Evolutionary conservation across 345 rosid genomes (phyloP), one percentile per base, ranked within the genome.

Genomic region (Odontarrhena argentea): DNA sequence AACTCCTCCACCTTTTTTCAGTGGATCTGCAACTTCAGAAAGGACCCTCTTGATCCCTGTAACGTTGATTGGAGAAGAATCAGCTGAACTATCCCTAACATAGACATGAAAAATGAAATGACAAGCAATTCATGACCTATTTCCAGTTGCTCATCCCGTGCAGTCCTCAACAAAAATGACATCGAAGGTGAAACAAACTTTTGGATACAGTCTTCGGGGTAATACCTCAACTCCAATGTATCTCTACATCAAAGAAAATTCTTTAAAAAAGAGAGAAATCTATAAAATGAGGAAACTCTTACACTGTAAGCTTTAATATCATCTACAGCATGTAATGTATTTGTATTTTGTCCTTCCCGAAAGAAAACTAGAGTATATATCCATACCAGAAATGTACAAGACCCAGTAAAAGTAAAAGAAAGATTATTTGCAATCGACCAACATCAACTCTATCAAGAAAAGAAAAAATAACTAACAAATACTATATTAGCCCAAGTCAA

Each of bases 111-210:
- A 47, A 15, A 58, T 50, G 3, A 43, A 57, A 63, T 24, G 53
- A 63, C 44, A 51, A 42, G 70, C 55, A 69, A 28, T 50, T 47
- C 0, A 55, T 65, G 69, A 93, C 98, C 97, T 86, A 64, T 76
- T 67, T 48, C 76, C 58, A 81, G 85, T 62, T 85, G 84, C 63
- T 80, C 82, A 41, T 69, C 55, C 14, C 79, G 71, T 59, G 96
- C 85, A 74, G 80, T 91, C 82, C 99, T 87, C 76, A 94, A 83
- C 86, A 91, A 76, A 82, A 86, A 87, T 67, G 99, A 87, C 56
- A 82, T 79, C 51, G 92, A 80, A 53, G 76, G 86, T 65, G 96
- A 91, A 88, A 88, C 82, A 66, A 85, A 79, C 47, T 85, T 87
- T 73, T 67, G 87, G 52, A 94, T 70, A 58, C 85, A 76, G 15